Conservation (phyloP, 352 stramenopile genomes). For the Pythium dissimile region DNA sequence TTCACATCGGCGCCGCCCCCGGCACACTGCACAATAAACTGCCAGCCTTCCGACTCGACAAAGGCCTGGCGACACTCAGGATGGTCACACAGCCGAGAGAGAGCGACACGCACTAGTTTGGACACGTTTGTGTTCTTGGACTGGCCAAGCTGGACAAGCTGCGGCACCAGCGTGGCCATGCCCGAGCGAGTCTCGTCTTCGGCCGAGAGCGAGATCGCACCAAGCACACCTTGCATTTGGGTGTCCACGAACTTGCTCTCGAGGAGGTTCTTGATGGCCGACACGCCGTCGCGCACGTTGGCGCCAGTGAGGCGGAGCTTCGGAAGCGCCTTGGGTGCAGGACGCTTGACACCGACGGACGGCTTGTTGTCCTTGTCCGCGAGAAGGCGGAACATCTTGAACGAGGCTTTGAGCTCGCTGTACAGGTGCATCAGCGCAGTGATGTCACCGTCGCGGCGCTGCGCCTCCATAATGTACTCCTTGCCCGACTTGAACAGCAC, state of each 20-base stretch:
- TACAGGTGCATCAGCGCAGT: conserved; percentile 79
- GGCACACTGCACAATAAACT: conserved; percentile 80
- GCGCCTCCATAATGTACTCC: conserved; percentile 74
- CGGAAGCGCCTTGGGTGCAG: conserved; percentile 57
- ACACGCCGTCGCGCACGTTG: conserved; percentile 53
- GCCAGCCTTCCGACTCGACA: conserved; percentile 74
- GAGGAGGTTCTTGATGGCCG: conserved; percentile 64
- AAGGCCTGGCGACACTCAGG: conserved; percentile 80
- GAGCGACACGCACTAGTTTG: conserved; percentile 64
- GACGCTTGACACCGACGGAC: conserved; percentile 54
- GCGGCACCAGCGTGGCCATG: conserved; percentile 64
- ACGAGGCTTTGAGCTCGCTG: conserved; percentile 69
- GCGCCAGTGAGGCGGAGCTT: conserved; percentile 40
- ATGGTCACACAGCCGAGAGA: conserved; percentile 81
- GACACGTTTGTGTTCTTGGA: conserved; percentile 56
- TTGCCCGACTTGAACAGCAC: conserved; percentile 71
- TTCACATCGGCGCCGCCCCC: conserved; percentile 55
- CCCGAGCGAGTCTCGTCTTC: conserved; percentile 49
- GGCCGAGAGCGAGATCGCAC: conserved; percentile 73
- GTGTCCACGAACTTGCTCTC: conserved; percentile 73
- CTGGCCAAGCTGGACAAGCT: conserved; percentile 63
- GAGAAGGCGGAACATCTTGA: conserved; percentile 72
- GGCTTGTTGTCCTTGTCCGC: conserved; percentile 45
- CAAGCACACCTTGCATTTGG: conserved; percentile 81
- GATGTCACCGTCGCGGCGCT: conserved; percentile 77